Conservation (phyloP, 2,329 filamentous ascomycete species). For the Colletotrichum kahawae region DNA sequence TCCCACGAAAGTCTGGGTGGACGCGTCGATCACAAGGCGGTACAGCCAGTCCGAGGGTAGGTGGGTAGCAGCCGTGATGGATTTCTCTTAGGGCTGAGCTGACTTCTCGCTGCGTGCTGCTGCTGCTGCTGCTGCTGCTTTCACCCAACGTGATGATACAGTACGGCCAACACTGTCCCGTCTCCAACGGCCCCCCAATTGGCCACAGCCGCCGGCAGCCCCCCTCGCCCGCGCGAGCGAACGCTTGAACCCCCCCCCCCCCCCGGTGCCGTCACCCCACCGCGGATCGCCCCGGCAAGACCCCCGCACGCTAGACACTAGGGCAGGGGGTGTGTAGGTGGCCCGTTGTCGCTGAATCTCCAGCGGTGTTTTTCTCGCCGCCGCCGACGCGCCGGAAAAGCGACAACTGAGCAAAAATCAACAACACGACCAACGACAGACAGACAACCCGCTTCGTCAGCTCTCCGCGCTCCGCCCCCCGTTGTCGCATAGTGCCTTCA, state of each 20-base stretch:
- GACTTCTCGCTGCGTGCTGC: background rate
- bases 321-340: background rate
- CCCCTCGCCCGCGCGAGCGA: background rate
- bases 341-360: background rate
- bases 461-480: background rate
- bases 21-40: background rate
- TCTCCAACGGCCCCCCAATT: background rate
- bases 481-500: background rate
- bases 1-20: background rate
- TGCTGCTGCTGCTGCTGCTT: background rate
- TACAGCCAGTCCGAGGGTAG: background rate
- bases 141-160: background rate
- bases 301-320: background rate
- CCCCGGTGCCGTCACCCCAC: background rate
- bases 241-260: background rate
- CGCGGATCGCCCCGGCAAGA: conserved; percentile 15
- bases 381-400: background rate
- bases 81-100: background rate
- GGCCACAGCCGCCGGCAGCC: background rate
- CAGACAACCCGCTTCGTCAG: background rate
- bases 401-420: background rate
- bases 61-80: background rate
- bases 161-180: background rate
- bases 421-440: background rate
- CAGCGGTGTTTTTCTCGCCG: background rate